Evolutionary conservation across 768 basidiomycete species (phyloP), one percentile per base, ranked within the genome.

Genomic region (Amanita rimosa): DNA sequence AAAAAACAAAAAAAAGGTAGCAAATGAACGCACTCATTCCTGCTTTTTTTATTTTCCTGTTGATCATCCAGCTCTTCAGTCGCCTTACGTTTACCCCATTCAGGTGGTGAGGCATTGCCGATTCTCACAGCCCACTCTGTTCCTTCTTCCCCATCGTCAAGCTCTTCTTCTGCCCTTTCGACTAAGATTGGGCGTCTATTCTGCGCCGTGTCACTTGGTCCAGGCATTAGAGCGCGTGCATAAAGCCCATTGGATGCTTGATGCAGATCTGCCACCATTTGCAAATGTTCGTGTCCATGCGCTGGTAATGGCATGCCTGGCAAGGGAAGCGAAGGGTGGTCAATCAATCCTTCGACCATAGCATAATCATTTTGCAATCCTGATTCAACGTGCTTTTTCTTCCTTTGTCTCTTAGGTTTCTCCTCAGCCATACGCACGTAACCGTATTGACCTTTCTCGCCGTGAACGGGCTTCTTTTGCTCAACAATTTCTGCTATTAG

Each of bases 371-470:
- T 44, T 11, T 44, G 44, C 16, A 43, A 35, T 19, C 37, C 43
- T 13, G 9, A 10, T 8, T 58, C 50, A 35, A 65, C 56, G 5
- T 57, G 52, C 16, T 60, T 60, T 54, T 70, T 80, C 62, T 72
- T 79, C 48, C 77, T 67, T 6, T 60, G 52, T n/a, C 71, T 72
- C 58, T 76, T 87, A 2, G 70, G 67, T 58, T 81, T 86, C 56
- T 79, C 81, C 55, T 87, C 85, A 0, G 81, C 67, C 56, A 81
- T 75, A 8, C 87, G 82, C 24, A 89, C 82, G 52, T 85, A 89
- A 26, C 85, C 85, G 54, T 86, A 87, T 52, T 88, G 85, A 0
- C 86, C 86, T 58, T 88, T 85, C 62, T 85, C 83, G 19, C 85
- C 85, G 7, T 71, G 75, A 1, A 63, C 63, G 2, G 84, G 81